These are phyloP conservation scores for Mimosa bimucronata DNA, from an alignment of 306 rosid genomes.

Conservation along the genomic window DNA sequence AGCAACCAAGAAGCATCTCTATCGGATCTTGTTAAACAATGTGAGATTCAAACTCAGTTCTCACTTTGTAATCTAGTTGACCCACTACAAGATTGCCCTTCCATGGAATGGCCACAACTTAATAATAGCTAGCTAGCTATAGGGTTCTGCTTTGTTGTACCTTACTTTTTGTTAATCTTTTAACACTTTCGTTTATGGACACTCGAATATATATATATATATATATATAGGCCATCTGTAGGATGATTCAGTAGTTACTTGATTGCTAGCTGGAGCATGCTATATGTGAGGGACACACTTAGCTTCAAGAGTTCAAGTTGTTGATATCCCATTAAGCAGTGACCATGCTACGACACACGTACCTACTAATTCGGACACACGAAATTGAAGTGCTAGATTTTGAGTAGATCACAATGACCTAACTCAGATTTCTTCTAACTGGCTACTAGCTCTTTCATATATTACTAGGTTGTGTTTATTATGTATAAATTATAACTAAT, in stretches of 20 bases:
- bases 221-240: neutral
- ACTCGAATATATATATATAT: too few species aligned
- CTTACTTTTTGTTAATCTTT: neutral
- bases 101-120: too few species aligned
- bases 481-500: neutral
- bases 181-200: neutral
- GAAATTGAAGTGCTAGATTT: neutral
- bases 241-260: neutral
- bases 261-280: neutral
- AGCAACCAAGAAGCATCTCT: too few species aligned
- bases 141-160: neutral
- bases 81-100: too few species aligned
- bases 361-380: neutral
- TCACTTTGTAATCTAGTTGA: too few species aligned
- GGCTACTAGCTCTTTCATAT: neutral
- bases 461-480: neutral
- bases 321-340: neutral
- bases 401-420: conserved; percentile 1
- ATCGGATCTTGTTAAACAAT: too few species aligned
- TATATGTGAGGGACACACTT: neutral
- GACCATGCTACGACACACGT: too few species aligned
- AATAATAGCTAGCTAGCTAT: too few species aligned
- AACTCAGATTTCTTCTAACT: neutral
- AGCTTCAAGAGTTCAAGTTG: neutral
- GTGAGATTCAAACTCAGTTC: too few species aligned